Evolutionary conservation across 192 early-diverging fungal species (phyloP).

Genomic region (Podila epigama): DNA sequence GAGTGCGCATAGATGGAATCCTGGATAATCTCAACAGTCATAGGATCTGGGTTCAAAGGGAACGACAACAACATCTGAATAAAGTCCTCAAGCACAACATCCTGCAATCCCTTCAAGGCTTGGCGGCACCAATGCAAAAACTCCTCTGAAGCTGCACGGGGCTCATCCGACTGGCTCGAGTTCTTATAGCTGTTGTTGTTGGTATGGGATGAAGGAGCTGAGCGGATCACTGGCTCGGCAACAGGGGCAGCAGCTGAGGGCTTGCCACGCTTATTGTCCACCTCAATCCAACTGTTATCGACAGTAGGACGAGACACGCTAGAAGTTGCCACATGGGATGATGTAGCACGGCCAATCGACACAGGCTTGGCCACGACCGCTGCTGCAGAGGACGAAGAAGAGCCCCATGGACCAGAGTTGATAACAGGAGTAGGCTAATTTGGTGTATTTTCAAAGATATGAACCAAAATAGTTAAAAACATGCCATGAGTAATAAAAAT

Average conservation of each 20-base stretch:
- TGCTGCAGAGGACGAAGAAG: background rate
- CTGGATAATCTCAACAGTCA: conserved; percentile 76
- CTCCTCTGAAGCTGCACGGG: conserved; percentile 62
- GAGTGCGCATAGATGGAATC: conserved; percentile 82
- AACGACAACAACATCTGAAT: conserved; percentile 81
- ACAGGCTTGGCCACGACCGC: conserved; percentile 5
- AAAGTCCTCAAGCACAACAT: conserved; percentile 70
- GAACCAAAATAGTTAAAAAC: background rate
- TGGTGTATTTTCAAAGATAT: background rate
- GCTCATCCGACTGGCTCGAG: conserved; percentile 31
- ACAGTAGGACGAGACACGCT: background rate
- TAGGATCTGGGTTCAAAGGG: conserved; percentile 66
- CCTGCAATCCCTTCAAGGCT: conserved; percentile 63
- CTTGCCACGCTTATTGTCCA: conserved; percentile 20
- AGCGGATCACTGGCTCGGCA: background rate
- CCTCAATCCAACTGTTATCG: conserved; percentile 38
- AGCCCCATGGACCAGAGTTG: conserved; percentile 14
- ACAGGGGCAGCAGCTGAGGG: background rate
- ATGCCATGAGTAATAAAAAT: no score
- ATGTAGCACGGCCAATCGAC: conserved; percentile 5
- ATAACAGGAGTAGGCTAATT: background rate
- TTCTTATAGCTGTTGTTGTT: background rate
- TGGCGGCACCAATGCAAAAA: conserved; percentile 79
- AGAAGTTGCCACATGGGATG: background rate
- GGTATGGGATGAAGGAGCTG: background rate